These are phyloP conservation scores for Aspergillus carbonarius DNA, from an alignment of 2,329 filamentous ascomycete species.

Conservation along the genomic window DNA sequence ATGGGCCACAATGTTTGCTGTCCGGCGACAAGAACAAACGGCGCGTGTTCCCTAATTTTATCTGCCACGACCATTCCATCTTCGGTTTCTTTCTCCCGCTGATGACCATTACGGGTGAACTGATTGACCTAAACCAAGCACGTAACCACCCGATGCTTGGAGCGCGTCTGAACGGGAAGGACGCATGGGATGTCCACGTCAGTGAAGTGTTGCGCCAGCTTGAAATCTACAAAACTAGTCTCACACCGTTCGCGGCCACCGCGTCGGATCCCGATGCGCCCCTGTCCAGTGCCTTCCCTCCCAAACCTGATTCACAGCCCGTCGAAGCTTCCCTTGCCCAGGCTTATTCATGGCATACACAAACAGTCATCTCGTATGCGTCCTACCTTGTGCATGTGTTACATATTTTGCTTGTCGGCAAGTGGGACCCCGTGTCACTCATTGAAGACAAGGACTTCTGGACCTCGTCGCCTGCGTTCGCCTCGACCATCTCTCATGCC, in stretches of 20 bases:
- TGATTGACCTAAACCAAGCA: conserved; percentile 86
- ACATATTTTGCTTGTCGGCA: conserved; percentile 86
- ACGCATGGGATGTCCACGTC: conserved; percentile 77
- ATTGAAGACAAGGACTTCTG: conserved; percentile 91
- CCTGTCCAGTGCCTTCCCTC: conserved; percentile 56
- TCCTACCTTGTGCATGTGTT: conserved; percentile 92
- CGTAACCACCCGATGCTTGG: conserved; percentile 86
- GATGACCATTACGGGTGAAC: conserved; percentile 89
- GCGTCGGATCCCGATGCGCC: conserved; percentile 27
- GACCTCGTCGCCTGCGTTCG: conserved; percentile 87
- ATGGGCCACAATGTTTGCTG: conserved; percentile 36
- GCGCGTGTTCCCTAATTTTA: conserved; percentile 71
- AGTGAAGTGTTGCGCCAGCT: conserved; percentile 77
- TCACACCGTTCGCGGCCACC: conserved; percentile 48
- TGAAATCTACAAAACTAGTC: conserved; percentile 74
- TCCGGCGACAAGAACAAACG: conserved; percentile 46
- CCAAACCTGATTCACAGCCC: conserved; percentile 60
- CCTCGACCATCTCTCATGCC: conserved; percentile 82
- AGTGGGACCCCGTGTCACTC: conserved; percentile 93
- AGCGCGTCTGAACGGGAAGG: conserved; percentile 66
- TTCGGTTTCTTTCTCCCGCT: conserved; percentile 92
- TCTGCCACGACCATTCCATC: conserved; percentile 83
- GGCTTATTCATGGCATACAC: conserved; percentile 61
- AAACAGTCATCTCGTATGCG: conserved; percentile 83
- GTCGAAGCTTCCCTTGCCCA: conserved; percentile 30